Base-by-base conservation (phyloP, 148 eudicot genomes). In the Chenopodium album region DNA sequence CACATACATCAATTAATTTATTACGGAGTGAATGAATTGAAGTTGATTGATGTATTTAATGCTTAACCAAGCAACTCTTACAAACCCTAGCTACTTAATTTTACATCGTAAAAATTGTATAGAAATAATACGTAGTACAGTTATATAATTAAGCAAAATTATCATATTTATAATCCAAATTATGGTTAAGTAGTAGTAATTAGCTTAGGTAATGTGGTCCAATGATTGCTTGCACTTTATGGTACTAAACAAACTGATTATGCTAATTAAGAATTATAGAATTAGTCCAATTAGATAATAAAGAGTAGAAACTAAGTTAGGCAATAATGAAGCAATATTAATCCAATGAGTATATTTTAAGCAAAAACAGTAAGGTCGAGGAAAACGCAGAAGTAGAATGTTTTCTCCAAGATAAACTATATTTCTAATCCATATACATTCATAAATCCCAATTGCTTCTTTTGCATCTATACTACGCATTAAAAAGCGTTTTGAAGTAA, bases 251-350 rank as follows among this genome's bases (percentile, higher is more conserved):
- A 20, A 14, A 74, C 20, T 50, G 37, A 2, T 46, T 8, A 23
- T 48, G 41, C 77, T 74, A 59, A 28, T 22, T 56, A 59, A 70
- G 73, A 59, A 63, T 77, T 66, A 41, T 41, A 41, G 37, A 31
- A 31, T 31, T 31, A 31, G 2, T 31, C 2, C 32, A 31, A 31
- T 31, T 31, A 31, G 37, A 2, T 34, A 34, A 34, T 34, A 76
- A 60, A 48, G 63, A 80, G 82, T 81, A 73, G 5, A 54, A 71
- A 19, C 9, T 50, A 80, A 76, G 78, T 14, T 80, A 68, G 11
- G 9, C 31, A 52, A 11, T 41, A 71, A 54, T 31, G 3, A 78
- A 65, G 75, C 52, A 73, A 73, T 44, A 20, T 2, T 11, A 16
- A 56, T 73, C 28, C 59, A 0, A 71, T 29, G 80, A 83, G 76